Evolutionary conservation across 2,329 filamentous ascomycete genomes (phyloP), one percentile per base, ranked within the genome.

Genomic region (Acarospora socialis): DNA sequence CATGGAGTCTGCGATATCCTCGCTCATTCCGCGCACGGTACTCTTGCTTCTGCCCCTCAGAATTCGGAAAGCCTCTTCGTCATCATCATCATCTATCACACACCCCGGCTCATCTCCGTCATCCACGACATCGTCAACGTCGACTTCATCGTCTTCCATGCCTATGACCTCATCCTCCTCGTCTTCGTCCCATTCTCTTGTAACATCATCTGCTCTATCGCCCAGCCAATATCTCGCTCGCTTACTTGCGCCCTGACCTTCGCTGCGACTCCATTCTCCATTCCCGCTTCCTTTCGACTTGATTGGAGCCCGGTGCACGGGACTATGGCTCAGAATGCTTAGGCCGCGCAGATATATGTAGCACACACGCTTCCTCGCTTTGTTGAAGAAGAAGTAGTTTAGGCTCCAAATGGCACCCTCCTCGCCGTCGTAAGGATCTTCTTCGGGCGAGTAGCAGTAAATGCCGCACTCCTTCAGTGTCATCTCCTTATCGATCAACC

Each of bases 311-410:
- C 48, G 51, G 52, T 21, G 51, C 52, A 34, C 63, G 27, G 67
- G 78, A 39, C 66, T 76, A 52, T 66, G 73, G 42, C 64, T 80
- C 73, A 87, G 50, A 5, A 61, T 60, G n/a, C 60, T 62, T 27
- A 94, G 73, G n/a, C 82, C 86, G 39, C 87, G 78, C 27, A 94
- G 71, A 49, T 94, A 92, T 27, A 98, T 62, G 53, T 98, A 98
- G 38, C 83, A 86, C 12, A 98, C 87, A 24, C 90, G 75, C 62
- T 95, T 95, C 50, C 78, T 70, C 16, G 76, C 66, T 48, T 87
- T 87, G 64, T 92, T 94, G 68, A 94, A 95, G 56, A 95, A 92
- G 63, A 98, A 93, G 57, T 92, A 94, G 54, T 95, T 86, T 40
- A 86, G 68, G 30, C 81, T 84, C 87, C 87, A 98, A 40, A 98